Conservation (phyloP, 345 rosid species). For the Erodium maritimum region DNA sequence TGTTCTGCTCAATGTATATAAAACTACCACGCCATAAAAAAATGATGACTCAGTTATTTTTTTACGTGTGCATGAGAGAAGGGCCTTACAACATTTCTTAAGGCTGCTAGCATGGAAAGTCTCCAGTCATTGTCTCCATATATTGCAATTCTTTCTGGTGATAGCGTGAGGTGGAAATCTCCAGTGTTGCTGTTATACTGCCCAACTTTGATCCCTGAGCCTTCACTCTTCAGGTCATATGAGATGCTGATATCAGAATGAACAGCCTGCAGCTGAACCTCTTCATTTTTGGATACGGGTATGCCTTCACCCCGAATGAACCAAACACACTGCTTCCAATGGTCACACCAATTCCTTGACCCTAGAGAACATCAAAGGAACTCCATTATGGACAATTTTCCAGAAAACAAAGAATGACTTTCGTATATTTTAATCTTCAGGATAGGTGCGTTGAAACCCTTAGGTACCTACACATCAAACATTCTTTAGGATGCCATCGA, state of each 20-base stretch:
- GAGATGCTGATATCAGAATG: conserved; percentile 53
- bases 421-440: background rate
- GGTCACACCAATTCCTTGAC: conserved; percentile 74
- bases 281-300: conserved; percentile 41
- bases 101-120: conserved; percentile 39
- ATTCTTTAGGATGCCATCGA: background rate
- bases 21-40: background rate
- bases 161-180: conserved; percentile 43
- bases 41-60: background rate
- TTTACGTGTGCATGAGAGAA: conserved; percentile 9
- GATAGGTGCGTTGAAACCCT: background rate
- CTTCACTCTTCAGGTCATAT: conserved; percentile 37
- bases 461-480: background rate
- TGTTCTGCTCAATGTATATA: background rate
- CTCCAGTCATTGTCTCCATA: conserved; percentile 70
- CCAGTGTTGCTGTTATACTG: conserved; percentile 14
- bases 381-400: conserved; percentile 9
- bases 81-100: conserved; percentile 49
- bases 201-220: conserved; percentile 15
- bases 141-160: conserved; percentile 67
- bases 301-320: conserved; percentile 49
- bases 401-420: background rate
- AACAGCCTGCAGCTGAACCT: conserved; percentile 43
- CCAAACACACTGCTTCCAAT: conserved; percentile 99
- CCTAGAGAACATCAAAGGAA: conserved; percentile 34